phyloP scores from a whole-genome alignment of 2,329 filamentous ascomycete genomes.

The Colletotrichum tofieldiae region DNA sequence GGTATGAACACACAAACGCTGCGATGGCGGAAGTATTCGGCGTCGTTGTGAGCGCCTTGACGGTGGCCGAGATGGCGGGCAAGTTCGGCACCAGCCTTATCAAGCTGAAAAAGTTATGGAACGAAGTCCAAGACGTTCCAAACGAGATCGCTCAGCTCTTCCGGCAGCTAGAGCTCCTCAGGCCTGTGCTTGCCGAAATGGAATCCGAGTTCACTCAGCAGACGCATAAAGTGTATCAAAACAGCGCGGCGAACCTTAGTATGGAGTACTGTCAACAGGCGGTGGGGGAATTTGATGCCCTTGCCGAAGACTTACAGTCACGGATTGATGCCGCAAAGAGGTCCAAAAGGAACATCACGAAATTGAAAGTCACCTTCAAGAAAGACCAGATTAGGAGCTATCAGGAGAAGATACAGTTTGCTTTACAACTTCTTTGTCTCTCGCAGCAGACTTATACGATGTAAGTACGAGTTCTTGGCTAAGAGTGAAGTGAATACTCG shows the following conservation, averaged over 20 bases:
- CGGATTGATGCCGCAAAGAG: slow-evolving; percentile 8
- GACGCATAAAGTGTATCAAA: too few relatives aligned
- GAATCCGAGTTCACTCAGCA: not conserved
- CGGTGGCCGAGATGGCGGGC: slow-evolving; percentile 30
- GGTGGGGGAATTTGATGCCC: not conserved
- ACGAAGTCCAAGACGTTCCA: slow-evolving; percentile 35
- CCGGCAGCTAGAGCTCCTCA: slow-evolving; percentile 8
- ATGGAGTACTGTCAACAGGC: slow-evolving; percentile 18
- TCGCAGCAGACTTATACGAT: slow-evolving; percentile 13
- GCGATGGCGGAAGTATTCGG: slow-evolving; percentile 37
- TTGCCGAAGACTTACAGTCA: slow-evolving; percentile 5
- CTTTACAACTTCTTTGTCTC: not conserved
- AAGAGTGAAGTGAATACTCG: accelerated
- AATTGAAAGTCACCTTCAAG: slow-evolving; percentile 29
- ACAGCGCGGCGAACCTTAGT: not conserved
- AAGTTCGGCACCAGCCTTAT: slow-evolving; percentile 15
- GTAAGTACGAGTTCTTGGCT: not conserved
- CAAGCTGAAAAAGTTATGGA: slow-evolving; percentile 33
- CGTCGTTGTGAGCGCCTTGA: slow-evolving; percentile 29
- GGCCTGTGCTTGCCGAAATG: slow-evolving; percentile 8
- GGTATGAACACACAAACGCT: not conserved
- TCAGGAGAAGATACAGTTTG: slow-evolving; percentile 21
- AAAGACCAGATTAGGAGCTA: slow-evolving; percentile 7
- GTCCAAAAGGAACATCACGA: slow-evolving; percentile 18
- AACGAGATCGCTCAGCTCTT: slow-evolving; percentile 22